Conservation (phyloP, 2,329 filamentous ascomycete species). For the Microsporum audouinii region DNA sequence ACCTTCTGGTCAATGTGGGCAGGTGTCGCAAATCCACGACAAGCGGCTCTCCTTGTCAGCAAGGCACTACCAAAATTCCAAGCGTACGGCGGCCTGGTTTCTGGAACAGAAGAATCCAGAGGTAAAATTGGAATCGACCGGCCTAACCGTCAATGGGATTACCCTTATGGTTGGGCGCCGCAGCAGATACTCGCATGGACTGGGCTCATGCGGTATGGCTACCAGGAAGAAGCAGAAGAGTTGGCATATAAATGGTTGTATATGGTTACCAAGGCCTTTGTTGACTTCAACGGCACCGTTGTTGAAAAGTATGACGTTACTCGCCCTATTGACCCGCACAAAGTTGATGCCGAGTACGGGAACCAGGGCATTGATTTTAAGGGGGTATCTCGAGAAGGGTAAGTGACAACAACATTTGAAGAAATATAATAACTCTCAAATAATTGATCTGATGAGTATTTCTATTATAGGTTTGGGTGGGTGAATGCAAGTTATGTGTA, state of each 20-base stretch:
- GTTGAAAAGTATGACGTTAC: slow-evolving; percentile 99
- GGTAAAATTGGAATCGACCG: slow-evolving; percentile 67
- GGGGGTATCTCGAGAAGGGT: slow-evolving; percentile 92
- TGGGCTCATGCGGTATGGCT: slow-evolving; percentile 80
- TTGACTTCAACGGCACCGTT: slow-evolving; percentile 95
- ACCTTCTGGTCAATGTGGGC: slow-evolving; percentile 98
- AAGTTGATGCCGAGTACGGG: slow-evolving; percentile 92
- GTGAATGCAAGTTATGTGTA: slow-evolving; percentile 97
- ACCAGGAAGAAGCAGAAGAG: slow-evolving; percentile 76
- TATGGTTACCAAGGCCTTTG: slow-evolving; percentile 97
- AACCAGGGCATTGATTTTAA: slow-evolving; percentile 95
- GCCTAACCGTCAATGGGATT: slow-evolving; percentile 97
- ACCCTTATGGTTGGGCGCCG: slow-evolving; percentile 94
- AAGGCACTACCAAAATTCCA: slow-evolving; percentile 81
- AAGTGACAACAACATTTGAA: slow-evolving; percentile 30
- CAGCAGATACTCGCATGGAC: slow-evolving; percentile 98
- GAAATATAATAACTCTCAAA: neutral
- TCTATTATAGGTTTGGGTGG: slow-evolving; percentile 70
- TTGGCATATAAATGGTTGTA: slow-evolving; percentile 94
- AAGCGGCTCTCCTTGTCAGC: slow-evolving; percentile 71
- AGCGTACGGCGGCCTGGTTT: slow-evolving; percentile 72
- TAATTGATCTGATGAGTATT: neutral
- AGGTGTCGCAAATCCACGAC: slow-evolving; percentile 70
- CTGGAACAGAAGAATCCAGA: slow-evolving; percentile 80
- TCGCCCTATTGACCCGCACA: slow-evolving; percentile 74